Evolutionary conservation across 1,139 yeast genomes (phyloP).

Genomic region (Wickerhamiella infanticola): DNA sequence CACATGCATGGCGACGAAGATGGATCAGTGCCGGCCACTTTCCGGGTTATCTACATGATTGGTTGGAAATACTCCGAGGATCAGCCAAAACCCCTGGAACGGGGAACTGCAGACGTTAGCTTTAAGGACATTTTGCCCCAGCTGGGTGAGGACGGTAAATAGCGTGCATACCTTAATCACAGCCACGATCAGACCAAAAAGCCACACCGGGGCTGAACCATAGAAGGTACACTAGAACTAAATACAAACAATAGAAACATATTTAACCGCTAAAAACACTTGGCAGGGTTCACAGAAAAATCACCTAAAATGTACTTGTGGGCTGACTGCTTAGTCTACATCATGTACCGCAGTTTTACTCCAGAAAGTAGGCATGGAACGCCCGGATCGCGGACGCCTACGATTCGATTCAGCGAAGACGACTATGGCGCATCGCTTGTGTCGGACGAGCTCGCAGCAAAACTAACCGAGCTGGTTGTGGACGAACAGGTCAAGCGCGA

Average conservation of each 20-base stretch:
- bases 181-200: too few species aligned
- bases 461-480: slow-evolving; percentile 9
- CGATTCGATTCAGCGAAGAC: slow-evolving; percentile 3
- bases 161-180: too few species aligned
- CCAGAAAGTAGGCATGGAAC: not conserved
- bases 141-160: not conserved
- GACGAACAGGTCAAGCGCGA: slow-evolving; percentile 9
- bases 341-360: not conserved
- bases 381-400: not conserved
- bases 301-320: too few species aligned
- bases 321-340: not conserved
- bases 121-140: slow-evolving; percentile 34
- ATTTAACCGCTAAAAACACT: too few species aligned
- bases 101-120: slow-evolving; percentile 57
- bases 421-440: slow-evolving; percentile 11
- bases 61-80: slow-evolving; percentile 77
- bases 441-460: slow-evolving; percentile 11
- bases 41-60: slow-evolving; percentile 63
- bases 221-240: too few species aligned
- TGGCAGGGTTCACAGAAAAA: too few species aligned
- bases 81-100: slow-evolving; percentile 57
- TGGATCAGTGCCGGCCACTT: slow-evolving; percentile 39
- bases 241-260: too few species aligned
- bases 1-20: slow-evolving; percentile 51
- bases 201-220: too few species aligned